Evolutionary conservation across 352 stramenopile genomes (phyloP), one percentile per base, ranked within the genome.

Genomic region (Pythium utonaiense): DNA sequence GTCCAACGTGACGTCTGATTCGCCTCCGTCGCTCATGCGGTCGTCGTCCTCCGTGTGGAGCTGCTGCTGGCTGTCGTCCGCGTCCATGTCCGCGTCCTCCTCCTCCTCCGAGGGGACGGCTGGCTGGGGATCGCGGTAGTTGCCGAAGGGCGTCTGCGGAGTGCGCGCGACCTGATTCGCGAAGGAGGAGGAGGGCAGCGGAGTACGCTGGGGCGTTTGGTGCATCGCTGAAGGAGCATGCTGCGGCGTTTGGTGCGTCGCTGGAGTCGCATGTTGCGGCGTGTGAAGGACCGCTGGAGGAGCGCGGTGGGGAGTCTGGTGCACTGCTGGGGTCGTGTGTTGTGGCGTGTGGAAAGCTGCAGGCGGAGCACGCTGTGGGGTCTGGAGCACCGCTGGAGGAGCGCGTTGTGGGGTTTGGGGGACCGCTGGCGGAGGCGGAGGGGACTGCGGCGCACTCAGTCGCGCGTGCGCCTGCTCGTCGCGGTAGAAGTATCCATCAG

Each of bases 401-500:
- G 10, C 19, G 24, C 17, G 44, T 4, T 30, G 34, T 42, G 34
- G 12, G 10, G 34, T 25, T 17, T 27, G 34, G 14, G 33, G 51
- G 16, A n/a, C 8, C 13, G 21, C 25, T 1, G 17, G 33, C 13
- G n/a, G 33, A 25, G 44, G 42, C 10, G 55, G 24, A 55, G 38
- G 24, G 6, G 54, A 17, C 34, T 36, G n/a, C 14, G 27, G 34
- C 27, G 30, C 17, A 25, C 22, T 17, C 19, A 52, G 24, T 5
- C 6, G 45, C 13, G 6, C 17, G 36, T 22, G 16, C 4, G 13
- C 1, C n/a, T 17, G 6, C 25, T 66, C 47, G 19, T 40, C 17
- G 41, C 27, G 30, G 53, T 61, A 86, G 45, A 94, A 94, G 62
- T 94, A 94, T 8, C 82, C 85, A 57, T 94, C 85, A 10, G 85